Base-by-base conservation (phyloP, 148 eudicot genomes). In the Rhododendron mucronatum region DNA sequence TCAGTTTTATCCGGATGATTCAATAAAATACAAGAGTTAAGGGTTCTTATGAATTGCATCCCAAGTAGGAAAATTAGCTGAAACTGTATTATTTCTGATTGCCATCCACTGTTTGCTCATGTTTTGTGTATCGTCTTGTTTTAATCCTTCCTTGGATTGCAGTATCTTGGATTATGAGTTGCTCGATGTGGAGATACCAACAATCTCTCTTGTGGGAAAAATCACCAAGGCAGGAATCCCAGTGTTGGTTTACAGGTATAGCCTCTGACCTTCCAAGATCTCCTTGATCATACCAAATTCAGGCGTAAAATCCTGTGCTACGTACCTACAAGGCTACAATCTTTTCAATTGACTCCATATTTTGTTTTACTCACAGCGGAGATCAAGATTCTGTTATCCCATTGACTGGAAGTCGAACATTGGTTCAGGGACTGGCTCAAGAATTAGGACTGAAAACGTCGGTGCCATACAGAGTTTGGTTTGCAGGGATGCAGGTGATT, bases 321-420 rank as follows among this genome's bases (percentile, higher is more conserved):
- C 63, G 44, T 41, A 41, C 7, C 45, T 41, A 41, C 7, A 41
- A 41, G 45, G 45, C 65, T 71, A n/a, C 10, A 35, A 67, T 44
- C 4, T 53, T 13, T 50, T 20, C 26, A 4, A 18, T 21, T 78
- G 8, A 55, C 35, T 16, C 50, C 18, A 7, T 50, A 14, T 11
- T 78, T 50, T n/a, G 80, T 67, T 39, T 78, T 7, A 55, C 41
- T 33, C 41, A 80, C 86, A 88, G 92, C 28, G 92, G 90, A 82
- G 92, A 90, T 90, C 90, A 90, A 87, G 92, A 90, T 82, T 90
- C 92, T 3, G 89, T 87, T 8, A 69, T 90, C 35, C 92, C 92
- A 11, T 74, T 90, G 53, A 90, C 67, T 15, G 90, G 90, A 53
- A 90, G 86, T 61, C 84, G 92, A 53, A 88, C 80, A 39, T 78